Percentiles rank a stretch among this genome's conserved stretches.
Evolutionary conservation across 106 monocot species (phyloP).

Genomic region (Platanthera zijinensis): DNA sequence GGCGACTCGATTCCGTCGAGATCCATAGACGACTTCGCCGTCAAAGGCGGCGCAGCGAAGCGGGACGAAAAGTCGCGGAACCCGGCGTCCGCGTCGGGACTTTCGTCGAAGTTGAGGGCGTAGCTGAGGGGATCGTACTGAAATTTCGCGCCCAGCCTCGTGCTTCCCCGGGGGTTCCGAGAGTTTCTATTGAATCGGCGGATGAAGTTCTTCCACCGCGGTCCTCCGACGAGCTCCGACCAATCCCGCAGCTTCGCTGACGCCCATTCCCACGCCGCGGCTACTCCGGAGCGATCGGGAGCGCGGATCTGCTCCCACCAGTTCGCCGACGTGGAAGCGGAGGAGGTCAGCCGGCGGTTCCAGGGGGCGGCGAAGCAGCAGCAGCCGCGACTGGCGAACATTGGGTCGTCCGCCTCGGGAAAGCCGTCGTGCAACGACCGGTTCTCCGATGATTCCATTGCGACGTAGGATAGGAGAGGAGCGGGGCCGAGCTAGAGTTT

Average conservation of each 20-base stretch:
- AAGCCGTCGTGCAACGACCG: not conserved
- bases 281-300: not conserved
- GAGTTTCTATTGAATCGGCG: constrained; percentile 25
- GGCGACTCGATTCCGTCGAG: constrained; percentile 28
- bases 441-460: not conserved
- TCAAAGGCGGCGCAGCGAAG: constrained; percentile 33
- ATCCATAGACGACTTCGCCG: constrained; percentile 42
- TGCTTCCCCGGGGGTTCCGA: not conserved
- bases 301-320: not conserved
- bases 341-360: not conserved
- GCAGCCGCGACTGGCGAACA: not conserved
- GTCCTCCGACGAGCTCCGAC: constrained; percentile 55
- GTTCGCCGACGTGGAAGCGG: not conserved
- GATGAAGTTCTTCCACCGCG: constrained; percentile 66
- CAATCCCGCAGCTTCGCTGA: constrained; percentile 29
- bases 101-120: constrained; percentile 73
- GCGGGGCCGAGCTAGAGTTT: no score
- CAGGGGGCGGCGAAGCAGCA: constrained; percentile 5
- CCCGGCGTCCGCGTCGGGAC: constrained; percentile 28
- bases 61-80: constrained; percentile 56
- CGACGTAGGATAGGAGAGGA: no score
- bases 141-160: constrained; percentile 11
- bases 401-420: not conserved
- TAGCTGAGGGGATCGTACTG: constrained; percentile 51
- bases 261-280: constrained; percentile 5